Evolutionary conservation across 495 filamentous ascomycete species (phyloP), one percentile per base, ranked within the genome.

Genomic region (Hypoxylon cercidicola): DNA sequence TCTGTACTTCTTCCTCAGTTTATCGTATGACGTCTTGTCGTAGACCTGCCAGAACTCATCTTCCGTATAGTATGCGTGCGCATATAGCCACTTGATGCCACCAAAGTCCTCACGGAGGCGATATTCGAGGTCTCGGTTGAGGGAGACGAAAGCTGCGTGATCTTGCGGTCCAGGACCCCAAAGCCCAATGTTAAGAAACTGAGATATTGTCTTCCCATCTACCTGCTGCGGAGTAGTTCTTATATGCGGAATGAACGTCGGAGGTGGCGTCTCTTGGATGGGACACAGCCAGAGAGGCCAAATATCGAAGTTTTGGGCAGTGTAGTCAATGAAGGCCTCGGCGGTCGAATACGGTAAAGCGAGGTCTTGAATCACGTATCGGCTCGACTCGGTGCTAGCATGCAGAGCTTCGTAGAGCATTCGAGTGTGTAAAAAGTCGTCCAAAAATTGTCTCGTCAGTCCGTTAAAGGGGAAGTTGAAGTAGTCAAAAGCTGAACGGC

Each of bases 221-320:
- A 37, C 34, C 34, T 37, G 34, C 11, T 37, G 4, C 2, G 8
- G 34, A 11, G 34, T n/a, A 37, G 34, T 45, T 72, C 69, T 32
- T 70, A 47, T 6, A 66, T 65, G 41, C 72, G 60, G 15, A 39
- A 19, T 28, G 62, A 37, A 18, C 65, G 51, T 1, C 50, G 56
- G 11, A 65, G 40, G 48, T 76, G 73, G 3, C 62, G 59, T 19
- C 41, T 51, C 43, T 68, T 69, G 32, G 68, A 84, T 39, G 4
- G 82, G 82, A 59, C 82, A 84, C 9, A 83, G 70, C 81, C 82
- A 84, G 18, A 83, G 66, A 11, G 82, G 82, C 46, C 76, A 84
- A 46, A 81, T 66, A 4, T 67, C 57, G 20, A 80, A 72, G 10
- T 72, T 66, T 11, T 62, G 25, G 20, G 75, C 69, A 2, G 78